Conservation (phyloP, 1,139 yeast genomes). For the Hyphopichia wangnamkhiaoensis region DNA sequence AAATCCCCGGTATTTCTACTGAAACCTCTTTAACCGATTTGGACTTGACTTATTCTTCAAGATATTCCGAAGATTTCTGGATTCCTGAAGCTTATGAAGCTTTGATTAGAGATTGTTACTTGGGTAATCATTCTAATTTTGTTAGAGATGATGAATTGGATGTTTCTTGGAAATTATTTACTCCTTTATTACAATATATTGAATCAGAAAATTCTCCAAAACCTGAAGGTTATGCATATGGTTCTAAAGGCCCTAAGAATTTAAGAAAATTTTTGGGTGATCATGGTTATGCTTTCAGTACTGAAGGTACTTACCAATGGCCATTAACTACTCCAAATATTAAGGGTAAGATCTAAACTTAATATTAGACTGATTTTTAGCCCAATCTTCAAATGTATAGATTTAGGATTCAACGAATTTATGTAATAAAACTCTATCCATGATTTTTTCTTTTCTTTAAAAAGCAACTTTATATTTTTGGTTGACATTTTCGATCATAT, state of each 20-base stretch:
- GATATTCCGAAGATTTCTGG: constrained; percentile 83
- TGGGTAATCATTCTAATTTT: constrained; percentile 94
- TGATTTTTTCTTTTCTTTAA: not conserved
- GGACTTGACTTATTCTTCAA: constrained; percentile 79
- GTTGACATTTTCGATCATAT: no score
- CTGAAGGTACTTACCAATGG: constrained; percentile 73
- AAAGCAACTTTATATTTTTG: no score
- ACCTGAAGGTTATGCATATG: constrained; percentile 77
- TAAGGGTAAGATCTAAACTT: constrained; percentile 34
- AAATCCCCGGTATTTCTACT: constrained; percentile 88
- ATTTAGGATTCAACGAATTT: no score
- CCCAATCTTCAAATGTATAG: no score
- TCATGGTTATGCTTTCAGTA: constrained; percentile 70
- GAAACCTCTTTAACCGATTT: constrained; percentile 83
- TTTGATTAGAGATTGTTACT: constrained; percentile 83
- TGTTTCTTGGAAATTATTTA: constrained; percentile 87
- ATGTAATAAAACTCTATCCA: not conserved
- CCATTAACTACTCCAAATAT: constrained; percentile 68
- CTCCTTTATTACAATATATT: constrained; percentile 80
- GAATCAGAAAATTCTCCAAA: constrained; percentile 68
- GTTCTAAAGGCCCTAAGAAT: constrained; percentile 83
- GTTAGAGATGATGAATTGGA: constrained; percentile 98
- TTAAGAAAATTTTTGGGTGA: constrained; percentile 61
- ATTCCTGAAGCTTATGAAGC: constrained; percentile 99
- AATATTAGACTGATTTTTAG: no score